Percentiles rank a stretch among this genome's conserved stretches.
phyloP scores from a whole-genome alignment of 805 yeast species.

The Candida stauntonica region DNA sequence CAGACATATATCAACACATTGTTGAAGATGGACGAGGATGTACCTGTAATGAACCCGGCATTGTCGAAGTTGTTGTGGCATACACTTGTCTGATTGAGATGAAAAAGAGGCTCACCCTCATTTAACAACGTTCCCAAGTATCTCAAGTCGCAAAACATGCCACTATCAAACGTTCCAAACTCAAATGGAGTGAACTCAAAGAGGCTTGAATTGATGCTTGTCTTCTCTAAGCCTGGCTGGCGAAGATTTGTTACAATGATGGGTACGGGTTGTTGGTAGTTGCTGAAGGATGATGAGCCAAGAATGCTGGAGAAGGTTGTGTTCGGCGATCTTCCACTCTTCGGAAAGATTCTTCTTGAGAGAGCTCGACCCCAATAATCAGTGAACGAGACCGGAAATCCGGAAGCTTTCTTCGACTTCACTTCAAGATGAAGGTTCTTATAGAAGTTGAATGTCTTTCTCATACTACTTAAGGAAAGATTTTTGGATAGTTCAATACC shows the following conservation, averaged over 20 bases:
- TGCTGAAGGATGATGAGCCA: slow-evolving; percentile 33
- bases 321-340: slow-evolving; percentile 32
- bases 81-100: slow-evolving; percentile 26
- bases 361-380: slow-evolving; percentile 70
- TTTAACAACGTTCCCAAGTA: slow-evolving; percentile 48
- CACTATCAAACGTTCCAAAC: slow-evolving; percentile 64
- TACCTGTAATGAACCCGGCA: slow-evolving; percentile 55
- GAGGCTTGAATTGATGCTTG: slow-evolving; percentile 37
- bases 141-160: slow-evolving; percentile 44
- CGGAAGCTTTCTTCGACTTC: slow-evolving; percentile 45
- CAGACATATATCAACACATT: slow-evolving; percentile 42
- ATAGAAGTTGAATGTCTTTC: slow-evolving; percentile 42
- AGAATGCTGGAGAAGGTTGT: slow-evolving; percentile 38
- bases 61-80: slow-evolving; percentile 56
- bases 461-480: slow-evolving; percentile 27
- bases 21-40: slow-evolving; percentile 60
- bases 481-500: slow-evolving; percentile 19
- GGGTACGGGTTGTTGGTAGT: slow-evolving; percentile 44
- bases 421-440: slow-evolving; percentile 50
- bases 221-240: slow-evolving; percentile 32
- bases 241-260: slow-evolving; percentile 39
- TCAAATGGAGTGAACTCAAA: slow-evolving; percentile 63
- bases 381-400: slow-evolving; percentile 54
- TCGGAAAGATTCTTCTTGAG: slow-evolving; percentile 41
- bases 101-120: slow-evolving; percentile 37